phyloP scores from a whole-genome alignment of 306 rosid species.

The Alnus glutinosa region DNA sequence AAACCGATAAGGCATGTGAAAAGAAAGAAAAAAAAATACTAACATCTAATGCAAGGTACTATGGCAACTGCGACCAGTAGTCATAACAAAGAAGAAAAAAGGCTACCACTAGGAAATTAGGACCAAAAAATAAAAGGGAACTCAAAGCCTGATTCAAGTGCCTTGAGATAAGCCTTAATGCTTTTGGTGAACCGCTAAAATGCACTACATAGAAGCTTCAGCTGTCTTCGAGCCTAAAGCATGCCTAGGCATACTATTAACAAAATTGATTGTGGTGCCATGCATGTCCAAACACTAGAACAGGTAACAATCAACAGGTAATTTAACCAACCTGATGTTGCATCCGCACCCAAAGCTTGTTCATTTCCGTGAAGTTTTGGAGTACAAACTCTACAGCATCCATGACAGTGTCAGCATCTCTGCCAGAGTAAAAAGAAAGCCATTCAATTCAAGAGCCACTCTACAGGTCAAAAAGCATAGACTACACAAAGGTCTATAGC shows the following conservation, averaged over 20 bases:
- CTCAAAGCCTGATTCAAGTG: neutral
- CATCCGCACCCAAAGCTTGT: conserved; percentile 74
- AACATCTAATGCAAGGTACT: neutral
- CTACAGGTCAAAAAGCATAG: neutral
- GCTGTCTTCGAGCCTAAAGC: neutral
- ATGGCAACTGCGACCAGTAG: neutral
- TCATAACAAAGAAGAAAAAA: neutral
- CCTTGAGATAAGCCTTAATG: neutral
- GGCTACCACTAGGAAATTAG: neutral
- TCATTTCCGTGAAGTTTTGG: conserved; percentile 68
- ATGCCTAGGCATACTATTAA: neutral
- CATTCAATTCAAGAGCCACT: neutral
- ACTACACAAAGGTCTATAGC: neutral
- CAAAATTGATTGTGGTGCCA: conserved; percentile 26
- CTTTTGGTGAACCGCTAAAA: neutral
- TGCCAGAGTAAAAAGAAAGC: conserved; percentile 19
- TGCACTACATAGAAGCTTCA: neutral
- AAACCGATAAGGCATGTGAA: neutral
- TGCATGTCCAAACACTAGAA: conserved; percentile 48
- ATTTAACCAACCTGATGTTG: conserved; percentile 64
- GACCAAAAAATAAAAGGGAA: neutral
- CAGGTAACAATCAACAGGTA: conserved; percentile 25
- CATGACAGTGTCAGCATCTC: conserved; percentile 59
- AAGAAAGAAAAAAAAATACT: neutral
- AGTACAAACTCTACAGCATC: conserved; percentile 68